A percentile compares a stretch with the other conserved stretches of the same genome.
Conservation (phyloP, 495 filamentous ascomycete species). For the Talaromyces ruber region DNA sequence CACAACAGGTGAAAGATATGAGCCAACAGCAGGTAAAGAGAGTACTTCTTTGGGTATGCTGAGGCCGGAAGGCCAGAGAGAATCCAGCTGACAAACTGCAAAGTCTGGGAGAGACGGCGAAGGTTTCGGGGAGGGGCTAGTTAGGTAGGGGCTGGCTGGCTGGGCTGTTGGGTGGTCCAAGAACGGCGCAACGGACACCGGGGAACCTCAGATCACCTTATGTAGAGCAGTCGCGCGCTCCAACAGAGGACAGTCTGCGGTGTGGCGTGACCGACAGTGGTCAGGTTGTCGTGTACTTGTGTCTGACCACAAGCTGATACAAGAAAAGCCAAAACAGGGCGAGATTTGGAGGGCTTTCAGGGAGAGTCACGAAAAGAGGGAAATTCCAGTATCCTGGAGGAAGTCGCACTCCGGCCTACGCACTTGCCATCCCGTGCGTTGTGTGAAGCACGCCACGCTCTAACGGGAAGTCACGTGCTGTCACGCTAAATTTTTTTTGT, state of each 20-base stretch:
- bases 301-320: neutral
- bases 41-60: neutral
- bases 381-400: neutral
- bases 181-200: neutral
- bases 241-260: neutral
- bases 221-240: neutral
- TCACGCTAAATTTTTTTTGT: slow-evolving; percentile 23
- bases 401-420: neutral
- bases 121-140: slow-evolving; percentile 7
- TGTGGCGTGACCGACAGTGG: neutral
- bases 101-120: slow-evolving; percentile 6
- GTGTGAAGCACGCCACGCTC: neutral
- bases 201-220: neutral
- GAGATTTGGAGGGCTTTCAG: neutral
- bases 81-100: neutral
- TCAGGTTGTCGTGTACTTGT: neutral
- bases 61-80: neutral
- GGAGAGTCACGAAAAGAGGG: neutral
- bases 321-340: neutral
- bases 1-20: neutral
- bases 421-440: slow-evolving; percentile 1
- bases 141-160: slow-evolving; percentile 2
- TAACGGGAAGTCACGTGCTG: slow-evolving; percentile 19
- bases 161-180: neutral
- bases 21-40: neutral